Evolutionary conservation across 2,329 filamentous ascomycete species (phyloP).

Genomic region (Penicillium sp.): DNA sequence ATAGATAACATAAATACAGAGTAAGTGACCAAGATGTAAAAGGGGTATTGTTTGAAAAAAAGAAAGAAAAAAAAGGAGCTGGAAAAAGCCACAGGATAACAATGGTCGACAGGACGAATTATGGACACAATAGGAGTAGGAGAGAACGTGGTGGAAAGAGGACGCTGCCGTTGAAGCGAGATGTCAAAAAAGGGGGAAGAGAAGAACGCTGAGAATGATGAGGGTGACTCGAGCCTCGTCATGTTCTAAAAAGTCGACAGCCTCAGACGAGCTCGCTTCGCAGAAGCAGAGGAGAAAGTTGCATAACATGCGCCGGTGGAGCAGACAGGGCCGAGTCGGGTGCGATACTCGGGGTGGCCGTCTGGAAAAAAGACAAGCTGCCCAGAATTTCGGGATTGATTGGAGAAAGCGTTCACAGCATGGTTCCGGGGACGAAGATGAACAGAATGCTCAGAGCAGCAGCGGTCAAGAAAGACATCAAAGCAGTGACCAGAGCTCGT

Average conservation of each 20-base stretch:
- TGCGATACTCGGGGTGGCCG: too few species aligned
- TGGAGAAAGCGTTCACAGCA: conserved; percentile 26
- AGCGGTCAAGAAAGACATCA: conserved; percentile 68
- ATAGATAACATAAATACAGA: conserved; percentile 28
- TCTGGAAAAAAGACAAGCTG: too few species aligned
- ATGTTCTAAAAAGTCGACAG: not conserved
- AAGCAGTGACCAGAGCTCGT: conserved; percentile 73
- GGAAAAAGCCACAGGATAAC: conserved; percentile 1
- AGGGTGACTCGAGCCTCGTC: not conserved
- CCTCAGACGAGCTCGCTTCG: conserved; percentile 11
- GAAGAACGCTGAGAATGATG: not conserved
- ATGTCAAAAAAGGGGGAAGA: conserved; percentile 7
- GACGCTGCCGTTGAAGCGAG: not conserved
- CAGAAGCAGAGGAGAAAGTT: conserved; percentile 15
- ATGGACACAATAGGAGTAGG: conserved; percentile 21
- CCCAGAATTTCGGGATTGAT: too few species aligned
- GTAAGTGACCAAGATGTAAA: conserved; percentile 19
- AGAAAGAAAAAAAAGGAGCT: conserved; percentile 2
- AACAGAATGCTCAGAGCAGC: conserved; percentile 83
- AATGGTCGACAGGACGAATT: conserved; percentile 11
- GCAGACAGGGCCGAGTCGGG: not conserved
- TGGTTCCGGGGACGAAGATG: conserved; percentile 82
- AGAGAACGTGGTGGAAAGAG: not conserved
- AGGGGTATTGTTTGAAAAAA: conserved; percentile 32
- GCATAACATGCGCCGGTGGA: conserved; percentile 8